Percentiles rank a stretch among this genome's conserved stretches.
phyloP scores from a whole-genome alignment of 495 filamentous ascomycete species.

The Daldinia childiae region DNA sequence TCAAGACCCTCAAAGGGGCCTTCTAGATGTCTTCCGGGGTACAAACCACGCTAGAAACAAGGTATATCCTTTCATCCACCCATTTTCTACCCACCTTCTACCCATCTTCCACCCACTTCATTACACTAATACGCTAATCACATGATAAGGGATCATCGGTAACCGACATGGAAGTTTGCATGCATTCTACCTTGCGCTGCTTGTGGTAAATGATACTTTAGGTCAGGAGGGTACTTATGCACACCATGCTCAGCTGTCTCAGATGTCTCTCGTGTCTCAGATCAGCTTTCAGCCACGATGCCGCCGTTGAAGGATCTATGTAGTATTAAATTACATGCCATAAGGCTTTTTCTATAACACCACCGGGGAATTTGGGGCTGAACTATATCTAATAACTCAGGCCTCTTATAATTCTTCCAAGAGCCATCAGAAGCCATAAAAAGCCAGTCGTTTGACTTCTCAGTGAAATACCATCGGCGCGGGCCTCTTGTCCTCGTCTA shows the following conservation, averaged over 20 bases:
- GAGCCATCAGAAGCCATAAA: too few species aligned
- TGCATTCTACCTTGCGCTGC: neutral
- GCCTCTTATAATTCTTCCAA: too few species aligned
- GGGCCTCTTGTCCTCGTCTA: constrained; percentile 36
- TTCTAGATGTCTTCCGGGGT: constrained; percentile 1
- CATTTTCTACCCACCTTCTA: too few species aligned
- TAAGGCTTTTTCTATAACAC: neutral
- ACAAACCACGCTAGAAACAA: neutral
- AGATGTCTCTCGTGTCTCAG: neutral
- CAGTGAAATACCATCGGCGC: constrained; percentile 41
- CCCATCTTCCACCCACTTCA: constrained; percentile 3
- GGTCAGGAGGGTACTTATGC: neutral
- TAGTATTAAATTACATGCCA: neutral
- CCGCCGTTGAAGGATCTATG: neutral
- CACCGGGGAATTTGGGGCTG: neutral
- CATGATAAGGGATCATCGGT: constrained; percentile 17
- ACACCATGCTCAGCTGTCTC: neutral
- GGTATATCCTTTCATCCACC: neutral
- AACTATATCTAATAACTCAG: neutral
- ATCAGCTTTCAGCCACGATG: constrained; percentile 6
- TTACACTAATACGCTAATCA: constrained; percentile 18
- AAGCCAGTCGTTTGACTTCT: neutral
- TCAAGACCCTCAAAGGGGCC: neutral
- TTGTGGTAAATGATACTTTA: neutral
- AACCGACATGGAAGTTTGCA: neutral